Evolutionary conservation across 2,329 filamentous ascomycete genomes (phyloP).

Genomic region (Cordyceps militaris): DNA sequence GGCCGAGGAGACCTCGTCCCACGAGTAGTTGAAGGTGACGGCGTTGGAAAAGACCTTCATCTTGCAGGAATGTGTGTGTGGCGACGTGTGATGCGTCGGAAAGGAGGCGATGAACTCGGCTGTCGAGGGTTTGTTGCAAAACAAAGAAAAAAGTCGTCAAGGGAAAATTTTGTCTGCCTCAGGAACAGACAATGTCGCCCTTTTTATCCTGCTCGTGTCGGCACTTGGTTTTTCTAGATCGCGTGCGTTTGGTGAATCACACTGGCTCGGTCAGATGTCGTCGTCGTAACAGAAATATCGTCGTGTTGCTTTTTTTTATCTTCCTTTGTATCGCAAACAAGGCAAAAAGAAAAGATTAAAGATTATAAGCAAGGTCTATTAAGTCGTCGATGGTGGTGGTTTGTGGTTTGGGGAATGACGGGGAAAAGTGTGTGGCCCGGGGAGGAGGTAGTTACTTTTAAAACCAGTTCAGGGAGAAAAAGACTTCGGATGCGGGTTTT

Average conservation of each 20-base stretch:
- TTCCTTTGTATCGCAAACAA: neutral
- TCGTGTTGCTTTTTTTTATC: neutral
- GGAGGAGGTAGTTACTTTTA: neutral
- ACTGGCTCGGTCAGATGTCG: neutral
- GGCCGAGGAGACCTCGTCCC: slow-evolving; percentile 93
- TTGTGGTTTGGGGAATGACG: neutral
- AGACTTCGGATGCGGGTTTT: slow-evolving; percentile 15
- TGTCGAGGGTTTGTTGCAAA: neutral
- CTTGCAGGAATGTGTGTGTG: slow-evolving; percentile 17
- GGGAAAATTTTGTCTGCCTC: neutral
- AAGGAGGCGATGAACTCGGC: neutral
- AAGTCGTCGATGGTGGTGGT: neutral
- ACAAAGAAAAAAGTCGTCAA: neutral
- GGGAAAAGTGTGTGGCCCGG: neutral
- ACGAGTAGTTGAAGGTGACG: slow-evolving; percentile 93
- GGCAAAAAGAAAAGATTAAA: neutral
- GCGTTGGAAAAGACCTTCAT: slow-evolving; percentile 96
- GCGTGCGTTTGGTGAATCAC: neutral
- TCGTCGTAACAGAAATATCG: neutral
- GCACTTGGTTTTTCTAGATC: neutral
- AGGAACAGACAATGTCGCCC: neutral
- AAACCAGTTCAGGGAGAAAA: neutral
- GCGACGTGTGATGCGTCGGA: neutral
- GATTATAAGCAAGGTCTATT: slow-evolving; percentile 7
- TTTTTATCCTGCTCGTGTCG: neutral